Base-by-base conservation (phyloP, 768 basidiomycete genomes). In the Lepiota venenata region DNA sequence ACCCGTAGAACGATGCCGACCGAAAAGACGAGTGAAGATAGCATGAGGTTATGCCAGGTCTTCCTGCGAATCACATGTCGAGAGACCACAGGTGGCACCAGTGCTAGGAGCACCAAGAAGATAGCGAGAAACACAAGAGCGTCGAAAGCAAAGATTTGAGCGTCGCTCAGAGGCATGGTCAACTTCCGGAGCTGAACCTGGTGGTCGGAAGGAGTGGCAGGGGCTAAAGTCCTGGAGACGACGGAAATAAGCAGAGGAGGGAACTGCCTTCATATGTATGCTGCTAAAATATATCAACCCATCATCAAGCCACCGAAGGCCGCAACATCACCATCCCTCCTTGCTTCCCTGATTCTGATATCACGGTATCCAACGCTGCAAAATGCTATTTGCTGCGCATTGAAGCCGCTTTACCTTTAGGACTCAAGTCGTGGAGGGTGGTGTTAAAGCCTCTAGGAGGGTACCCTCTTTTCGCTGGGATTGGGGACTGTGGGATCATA, bases 41-140 rank as follows among this genome's bases (percentile, higher is more conserved):
- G 11, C 45, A 54, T 46, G n/a, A 54, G 2, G 12, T 44, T 46
- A 35, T 54, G 37, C 52, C 52, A 54, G 16, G 52, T 54, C 52
- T 54, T 54, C 45, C 52, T 46, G 12, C 52, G 52, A 22, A 47
- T 39, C 4, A 47, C 27, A 22, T 47, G 14, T 14, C 44, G 52
- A 47, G 52, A 54, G 15, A 54, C 29, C 14, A 47, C 11, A 14
- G 52, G 52, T 22, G 52, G 52, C 1, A 54, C 52, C 45, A 54
- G 44, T 36, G 52, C 45, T 14, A 54, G 37, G 27, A 47, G 18
- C n/a, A 54, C 38, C 16, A 54, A 29, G 21, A 47, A 16, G 16
- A 54, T 54, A 14, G 52, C 44, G 14, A 54, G 25, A 40, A 54
- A 47, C 45, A 54, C 40, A 25, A 54, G 29, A 47, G 39, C 45